Evolutionary conservation across 495 filamentous ascomycete genomes (phyloP).

Genomic region (Neurospora cerealis): DNA sequence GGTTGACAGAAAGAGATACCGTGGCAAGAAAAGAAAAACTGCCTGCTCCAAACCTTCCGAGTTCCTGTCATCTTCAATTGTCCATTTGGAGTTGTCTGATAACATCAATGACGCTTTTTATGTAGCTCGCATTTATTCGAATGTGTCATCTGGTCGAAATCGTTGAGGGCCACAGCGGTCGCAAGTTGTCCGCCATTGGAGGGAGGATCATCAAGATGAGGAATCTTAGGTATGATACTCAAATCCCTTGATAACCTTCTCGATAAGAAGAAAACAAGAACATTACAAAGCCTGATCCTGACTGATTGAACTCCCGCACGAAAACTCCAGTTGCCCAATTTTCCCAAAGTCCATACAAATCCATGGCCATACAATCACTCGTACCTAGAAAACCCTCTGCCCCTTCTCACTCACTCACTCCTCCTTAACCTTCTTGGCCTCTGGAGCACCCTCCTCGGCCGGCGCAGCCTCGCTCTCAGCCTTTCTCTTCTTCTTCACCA

Average conservation of each 20-base stretch:
- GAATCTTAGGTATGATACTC: not conserved
- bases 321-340: not conserved
- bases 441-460: slow-evolving; percentile 30
- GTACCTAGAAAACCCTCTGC: not conserved
- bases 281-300: not conserved
- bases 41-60: too few relatives aligned
- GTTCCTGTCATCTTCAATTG: too few relatives aligned
- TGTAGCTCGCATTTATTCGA: too few relatives aligned
- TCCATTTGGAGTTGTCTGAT: too few relatives aligned
- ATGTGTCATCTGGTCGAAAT: too few relatives aligned
- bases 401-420: not conserved
- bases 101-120: too few relatives aligned
- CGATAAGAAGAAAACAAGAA: not conserved
- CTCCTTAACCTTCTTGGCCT: slow-evolving; percentile 31
- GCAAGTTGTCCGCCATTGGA: not conserved
- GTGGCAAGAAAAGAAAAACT: too few relatives aligned
- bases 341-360: not conserved
- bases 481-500: slow-evolving; percentile 74
- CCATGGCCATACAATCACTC: not conserved
- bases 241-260: too few relatives aligned
- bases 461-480: slow-evolving; percentile 16
- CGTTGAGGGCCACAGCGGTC: too few relatives aligned
- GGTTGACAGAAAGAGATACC: too few relatives aligned
- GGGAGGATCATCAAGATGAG: not conserved
- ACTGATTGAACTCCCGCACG: not conserved